Conservation (phyloP, 2,329 filamentous ascomycete genomes). For the Chrysoporthe deuterocubensis region DNA sequence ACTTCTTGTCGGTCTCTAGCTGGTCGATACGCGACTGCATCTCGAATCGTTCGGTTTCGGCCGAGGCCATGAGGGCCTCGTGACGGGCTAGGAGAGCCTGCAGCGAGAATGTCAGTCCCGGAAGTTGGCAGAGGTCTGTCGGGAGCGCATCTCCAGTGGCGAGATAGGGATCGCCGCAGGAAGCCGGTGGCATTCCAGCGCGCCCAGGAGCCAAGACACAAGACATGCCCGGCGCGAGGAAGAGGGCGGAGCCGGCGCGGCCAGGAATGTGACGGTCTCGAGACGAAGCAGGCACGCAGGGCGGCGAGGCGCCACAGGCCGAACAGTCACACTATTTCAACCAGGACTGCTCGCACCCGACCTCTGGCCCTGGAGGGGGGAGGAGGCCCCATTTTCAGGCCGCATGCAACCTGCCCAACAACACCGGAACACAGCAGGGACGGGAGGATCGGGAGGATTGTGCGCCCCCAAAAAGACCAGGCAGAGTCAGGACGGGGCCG, state of each 20-base stretch:
- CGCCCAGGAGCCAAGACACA: conserved; percentile 13
- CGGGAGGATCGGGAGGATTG: conserved; percentile 11
- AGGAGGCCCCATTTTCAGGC: neutral
- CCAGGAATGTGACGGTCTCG: conserved; percentile 34
- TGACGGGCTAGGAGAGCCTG: conserved; percentile 91
- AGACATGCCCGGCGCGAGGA: conserved; percentile 15
- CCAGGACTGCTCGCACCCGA: neutral
- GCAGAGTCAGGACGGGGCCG: neutral
- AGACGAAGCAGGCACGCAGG: neutral
- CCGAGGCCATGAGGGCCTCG: conserved; percentile 92
- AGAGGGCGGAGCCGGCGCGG: conserved; percentile 3
- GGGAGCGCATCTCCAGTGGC: conserved; percentile 25
- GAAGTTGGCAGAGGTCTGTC: conserved; percentile 32
- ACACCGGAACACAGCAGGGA: conserved; percentile 8
- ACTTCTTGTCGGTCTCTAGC: conserved; percentile 74
- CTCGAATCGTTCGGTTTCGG: conserved; percentile 79
- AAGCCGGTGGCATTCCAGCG: conserved; percentile 12
- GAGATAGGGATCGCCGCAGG: neutral
- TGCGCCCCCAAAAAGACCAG: conserved; percentile 16
- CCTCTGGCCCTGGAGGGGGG: neutral
- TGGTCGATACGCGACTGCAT: conserved; percentile 74
- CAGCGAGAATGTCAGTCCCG: conserved; percentile 71
- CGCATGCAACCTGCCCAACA: conserved; percentile 12
- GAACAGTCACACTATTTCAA: conserved; percentile 1
- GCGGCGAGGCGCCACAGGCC: neutral